Percentiles rank a stretch among this genome's conserved stretches.
Evolutionary conservation across 495 filamentous ascomycete genomes (phyloP).

Genomic region (Penicillium alfredii): DNA sequence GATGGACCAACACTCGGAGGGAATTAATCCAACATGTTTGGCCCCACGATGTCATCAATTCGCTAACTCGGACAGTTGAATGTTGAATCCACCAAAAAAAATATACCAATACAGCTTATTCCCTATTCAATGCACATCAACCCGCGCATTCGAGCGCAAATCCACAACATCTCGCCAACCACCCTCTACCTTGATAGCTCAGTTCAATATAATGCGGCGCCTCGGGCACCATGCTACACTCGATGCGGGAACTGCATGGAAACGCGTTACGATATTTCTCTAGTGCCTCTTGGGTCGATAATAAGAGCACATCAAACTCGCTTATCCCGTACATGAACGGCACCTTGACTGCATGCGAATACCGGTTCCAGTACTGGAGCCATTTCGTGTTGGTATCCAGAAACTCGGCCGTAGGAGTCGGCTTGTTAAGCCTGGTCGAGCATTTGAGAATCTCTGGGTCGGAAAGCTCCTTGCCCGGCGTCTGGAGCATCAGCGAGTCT

Average conservation of each 20-base stretch:
- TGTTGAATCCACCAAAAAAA: too few relatives aligned
- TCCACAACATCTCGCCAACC: constrained; percentile 17
- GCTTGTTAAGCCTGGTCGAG: constrained; percentile 18
- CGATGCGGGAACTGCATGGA: constrained; percentile 17
- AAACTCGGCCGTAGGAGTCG: constrained; percentile 15
- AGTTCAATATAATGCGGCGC: constrained; percentile 26
- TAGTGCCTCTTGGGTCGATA: constrained; percentile 4
- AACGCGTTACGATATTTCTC: constrained; percentile 21
- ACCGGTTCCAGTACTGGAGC: constrained; percentile 15
- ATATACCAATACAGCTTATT: background rate
- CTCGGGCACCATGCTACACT: constrained; percentile 5
- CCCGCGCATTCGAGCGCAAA: constrained; percentile 22
- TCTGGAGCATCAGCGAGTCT: constrained; percentile 20
- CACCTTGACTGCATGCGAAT: constrained; percentile 13
- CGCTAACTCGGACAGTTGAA: too few relatives aligned
- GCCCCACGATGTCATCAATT: too few relatives aligned
- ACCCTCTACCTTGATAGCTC: constrained; percentile 16
- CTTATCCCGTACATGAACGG: constrained; percentile 20
- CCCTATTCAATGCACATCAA: background rate
- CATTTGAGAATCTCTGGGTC: constrained; percentile 13
- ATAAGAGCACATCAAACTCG: constrained; percentile 19
- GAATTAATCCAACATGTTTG: background rate
- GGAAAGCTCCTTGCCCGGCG: background rate
- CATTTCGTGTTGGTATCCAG: constrained; percentile 15
- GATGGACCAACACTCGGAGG: background rate